phyloP scores from a whole-genome alignment of 2,329 filamentous ascomycete species.

The Aureobasidium subglaciale region DNA sequence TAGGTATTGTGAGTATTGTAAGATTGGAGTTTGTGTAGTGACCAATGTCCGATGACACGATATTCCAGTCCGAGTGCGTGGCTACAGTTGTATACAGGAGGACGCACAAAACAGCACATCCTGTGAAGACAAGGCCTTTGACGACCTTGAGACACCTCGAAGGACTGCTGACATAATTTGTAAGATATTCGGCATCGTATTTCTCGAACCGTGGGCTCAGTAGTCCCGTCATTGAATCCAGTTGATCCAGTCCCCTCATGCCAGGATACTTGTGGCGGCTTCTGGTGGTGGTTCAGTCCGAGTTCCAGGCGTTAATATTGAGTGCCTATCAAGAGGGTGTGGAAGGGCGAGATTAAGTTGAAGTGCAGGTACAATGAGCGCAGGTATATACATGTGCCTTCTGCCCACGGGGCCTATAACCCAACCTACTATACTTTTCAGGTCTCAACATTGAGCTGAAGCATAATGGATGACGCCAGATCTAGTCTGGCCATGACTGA shows the following conservation, averaged over 20 bases:
- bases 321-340: neutral
- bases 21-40: neutral
- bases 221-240: conserved; percentile 3
- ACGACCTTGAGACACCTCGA: neutral
- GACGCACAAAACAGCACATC: conserved; percentile 1
- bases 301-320: neutral
- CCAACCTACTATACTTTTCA: too few relatives aligned
- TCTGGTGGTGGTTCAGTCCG: too few relatives aligned
- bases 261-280: neutral
- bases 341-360: neutral
- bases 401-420: too few relatives aligned
- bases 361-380: too few relatives aligned
- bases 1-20: neutral
- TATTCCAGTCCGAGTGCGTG: conserved; percentile 5
- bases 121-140: neutral
- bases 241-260: conserved; percentile 1
- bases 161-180: conserved; percentile 4
- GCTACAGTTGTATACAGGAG: neutral
- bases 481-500: neutral
- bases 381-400: too few relatives aligned
- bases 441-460: neutral
- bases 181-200: neutral
- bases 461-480: neutral
- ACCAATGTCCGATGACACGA: neutral
- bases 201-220: conserved; percentile 1